Percentiles rank a stretch among this genome's conserved stretches.
phyloP scores from a whole-genome alignment of 1,284 basidiomycete genomes.

The Moesziomyces globuligerus region DNA sequence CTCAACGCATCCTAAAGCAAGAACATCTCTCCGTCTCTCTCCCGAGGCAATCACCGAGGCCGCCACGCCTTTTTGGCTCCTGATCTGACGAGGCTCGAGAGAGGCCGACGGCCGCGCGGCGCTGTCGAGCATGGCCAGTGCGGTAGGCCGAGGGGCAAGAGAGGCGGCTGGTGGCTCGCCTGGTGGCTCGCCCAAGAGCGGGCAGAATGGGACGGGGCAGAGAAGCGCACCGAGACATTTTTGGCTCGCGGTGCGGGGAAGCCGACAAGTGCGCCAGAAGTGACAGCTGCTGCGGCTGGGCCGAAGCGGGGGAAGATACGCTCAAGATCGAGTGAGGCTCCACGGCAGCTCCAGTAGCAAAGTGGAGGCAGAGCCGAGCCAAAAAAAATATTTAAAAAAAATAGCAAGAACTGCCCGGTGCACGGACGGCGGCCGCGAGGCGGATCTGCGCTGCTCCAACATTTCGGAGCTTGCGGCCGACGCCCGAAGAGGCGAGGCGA shows the following conservation, averaged over 20 bases:
- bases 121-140: conserved; percentile 19
- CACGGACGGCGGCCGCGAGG: conserved; percentile 2
- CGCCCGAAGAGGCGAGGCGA: conserved; percentile 24
- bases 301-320: conserved; percentile 5
- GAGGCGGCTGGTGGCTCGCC: too few relatives aligned
- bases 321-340: too few relatives aligned
- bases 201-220: neutral
- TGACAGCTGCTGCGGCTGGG: conserved; percentile 8
- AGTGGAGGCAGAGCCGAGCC: conserved; percentile 22
- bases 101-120: too few relatives aligned
- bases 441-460: conserved; percentile 2
- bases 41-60: conserved; percentile 28
- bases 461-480: conserved; percentile 40
- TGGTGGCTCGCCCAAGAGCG: too few relatives aligned
- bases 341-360: conserved; percentile 8
- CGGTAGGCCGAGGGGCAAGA: conserved; percentile 4
- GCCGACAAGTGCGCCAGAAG: conserved; percentile 6
- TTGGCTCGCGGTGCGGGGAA: conserved; percentile 20
- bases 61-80: conserved; percentile 14
- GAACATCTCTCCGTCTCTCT: too few relatives aligned
- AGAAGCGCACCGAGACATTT: neutral
- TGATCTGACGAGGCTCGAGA: too few relatives aligned
- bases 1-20: too few relatives aligned
- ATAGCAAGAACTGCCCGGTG: conserved; percentile 20
- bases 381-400: neutral